phyloP scores from a whole-genome alignment of 164 flowering plant genomes.

The Saururus chinensis region DNA sequence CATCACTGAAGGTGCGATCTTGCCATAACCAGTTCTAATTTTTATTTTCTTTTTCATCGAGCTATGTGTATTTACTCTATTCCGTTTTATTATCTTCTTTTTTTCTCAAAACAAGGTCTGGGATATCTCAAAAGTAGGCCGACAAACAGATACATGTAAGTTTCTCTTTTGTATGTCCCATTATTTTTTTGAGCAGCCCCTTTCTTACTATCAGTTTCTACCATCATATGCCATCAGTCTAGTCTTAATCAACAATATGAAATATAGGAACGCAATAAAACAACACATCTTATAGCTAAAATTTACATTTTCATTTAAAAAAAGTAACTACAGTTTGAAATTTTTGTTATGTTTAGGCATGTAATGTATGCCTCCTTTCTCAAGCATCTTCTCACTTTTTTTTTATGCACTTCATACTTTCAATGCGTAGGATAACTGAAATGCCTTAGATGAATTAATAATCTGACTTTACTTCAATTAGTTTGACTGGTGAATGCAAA shows the following conservation, averaged over 20 bases:
- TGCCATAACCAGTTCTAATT: neutral
- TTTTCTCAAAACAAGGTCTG: conserved; percentile 46
- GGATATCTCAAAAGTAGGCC: conserved; percentile 97
- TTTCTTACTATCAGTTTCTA: no score
- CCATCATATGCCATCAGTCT: no score
- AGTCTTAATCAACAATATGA: no score
- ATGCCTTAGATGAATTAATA: neutral
- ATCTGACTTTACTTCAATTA: neutral
- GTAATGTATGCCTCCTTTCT: no score
- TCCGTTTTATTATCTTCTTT: conserved; percentile 1
- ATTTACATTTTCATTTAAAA: no score
- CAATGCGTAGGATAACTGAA: neutral
- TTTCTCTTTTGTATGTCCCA: neutral
- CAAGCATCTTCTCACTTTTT: no score
- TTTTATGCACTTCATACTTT: neutral
- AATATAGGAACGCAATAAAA: no score
- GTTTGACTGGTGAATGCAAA: neutral
- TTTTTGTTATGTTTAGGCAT: no score
- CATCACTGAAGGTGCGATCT: conserved; percentile 68
- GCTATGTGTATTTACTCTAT: neutral
- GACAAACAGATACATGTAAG: conserved; percentile 48
- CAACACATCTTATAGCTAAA: no score
- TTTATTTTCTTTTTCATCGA: neutral
- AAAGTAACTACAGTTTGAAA: no score
- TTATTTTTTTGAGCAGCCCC: no score